These are phyloP conservation scores for Chamaecrista fasciculata DNA, from an alignment of 306 rosid genomes.

Conservation along the genomic window DNA sequence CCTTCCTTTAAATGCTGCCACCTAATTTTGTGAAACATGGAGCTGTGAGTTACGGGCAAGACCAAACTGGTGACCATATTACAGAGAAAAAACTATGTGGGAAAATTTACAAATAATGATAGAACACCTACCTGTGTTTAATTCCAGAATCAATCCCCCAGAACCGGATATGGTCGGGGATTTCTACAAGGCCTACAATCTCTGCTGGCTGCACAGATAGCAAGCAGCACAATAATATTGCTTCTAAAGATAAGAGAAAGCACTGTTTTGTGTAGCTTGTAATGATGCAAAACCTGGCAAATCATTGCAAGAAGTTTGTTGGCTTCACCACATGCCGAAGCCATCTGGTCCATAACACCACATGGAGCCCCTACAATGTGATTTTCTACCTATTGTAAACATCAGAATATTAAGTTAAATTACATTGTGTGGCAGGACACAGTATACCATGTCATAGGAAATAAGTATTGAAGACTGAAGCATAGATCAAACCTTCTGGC, in stretches of 20 bases:
- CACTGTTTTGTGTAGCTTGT: slow-evolving; percentile 17
- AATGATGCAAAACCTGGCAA: slow-evolving; percentile 68
- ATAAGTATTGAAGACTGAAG: not conserved
- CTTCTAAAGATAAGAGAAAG: slow-evolving; percentile 9
- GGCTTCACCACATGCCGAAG: slow-evolving; percentile 96
- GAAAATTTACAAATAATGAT: slow-evolving; percentile 1
- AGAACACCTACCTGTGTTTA: slow-evolving; percentile 64
- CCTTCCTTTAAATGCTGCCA: not conserved
- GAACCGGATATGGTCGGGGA: slow-evolving; percentile 71
- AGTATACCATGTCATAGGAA: slow-evolving; percentile 1
- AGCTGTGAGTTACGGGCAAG: slow-evolving; percentile 5
- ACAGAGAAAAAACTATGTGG: not conserved
- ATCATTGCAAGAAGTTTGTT: slow-evolving; percentile 95
- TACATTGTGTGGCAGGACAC: slow-evolving; percentile 9
- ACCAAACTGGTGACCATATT: not conserved
- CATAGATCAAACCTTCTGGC: slow-evolving; percentile 78
- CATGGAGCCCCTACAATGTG: slow-evolving; percentile 97
- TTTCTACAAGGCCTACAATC: slow-evolving; percentile 90
- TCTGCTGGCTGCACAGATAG: slow-evolving; percentile 83
- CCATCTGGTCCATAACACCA: slow-evolving; percentile 99
- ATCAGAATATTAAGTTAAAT: slow-evolving; percentile 25
- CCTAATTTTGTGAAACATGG: not conserved
- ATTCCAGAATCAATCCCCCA: slow-evolving; percentile 99
- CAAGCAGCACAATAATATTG: slow-evolving; percentile 12
- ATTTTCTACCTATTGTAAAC: slow-evolving; percentile 72